Percentiles rank a stretch among this genome's conserved stretches.
Evolutionary conservation across 257 asterid genomes (phyloP).

Genomic region (Solanum sparsipilum): DNA sequence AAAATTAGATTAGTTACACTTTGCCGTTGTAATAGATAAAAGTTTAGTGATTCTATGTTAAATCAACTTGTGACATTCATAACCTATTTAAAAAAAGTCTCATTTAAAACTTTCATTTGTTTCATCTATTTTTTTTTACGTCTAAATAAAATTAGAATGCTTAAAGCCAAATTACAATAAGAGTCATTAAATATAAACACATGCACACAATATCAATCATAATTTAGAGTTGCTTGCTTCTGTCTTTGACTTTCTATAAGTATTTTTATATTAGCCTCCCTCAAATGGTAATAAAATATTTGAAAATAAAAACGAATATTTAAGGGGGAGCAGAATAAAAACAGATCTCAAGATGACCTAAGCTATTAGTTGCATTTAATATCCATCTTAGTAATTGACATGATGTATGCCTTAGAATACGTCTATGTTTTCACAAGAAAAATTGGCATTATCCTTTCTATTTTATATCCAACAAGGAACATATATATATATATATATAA

Average conservation of each 20-base stretch:
- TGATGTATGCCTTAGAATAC: neutral
- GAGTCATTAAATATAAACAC: neutral
- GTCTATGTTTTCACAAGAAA: neutral
- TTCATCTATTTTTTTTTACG: neutral
- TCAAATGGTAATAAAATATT: neutral
- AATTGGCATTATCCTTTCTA: neutral
- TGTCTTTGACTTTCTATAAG: neutral
- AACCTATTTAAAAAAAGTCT: neutral
- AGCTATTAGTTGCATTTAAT: neutral
- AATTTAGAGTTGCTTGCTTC: neutral
- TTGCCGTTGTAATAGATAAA: neutral
- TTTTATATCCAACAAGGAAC: neutral
- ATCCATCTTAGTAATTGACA: neutral
- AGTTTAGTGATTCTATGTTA: neutral
- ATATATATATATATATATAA: fast-evolving
- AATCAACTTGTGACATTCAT: neutral
- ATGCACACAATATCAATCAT: neutral
- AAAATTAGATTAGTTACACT: neutral
- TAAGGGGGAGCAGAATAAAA: neutral
- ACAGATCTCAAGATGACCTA: neutral
- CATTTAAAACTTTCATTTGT: neutral
- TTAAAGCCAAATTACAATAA: neutral
- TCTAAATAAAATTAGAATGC: neutral
- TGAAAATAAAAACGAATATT: neutral
- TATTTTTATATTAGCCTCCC: neutral